Conservation (phyloP, 2,329 filamentous ascomycete species). For the Aspergillus proliferans region DNA sequence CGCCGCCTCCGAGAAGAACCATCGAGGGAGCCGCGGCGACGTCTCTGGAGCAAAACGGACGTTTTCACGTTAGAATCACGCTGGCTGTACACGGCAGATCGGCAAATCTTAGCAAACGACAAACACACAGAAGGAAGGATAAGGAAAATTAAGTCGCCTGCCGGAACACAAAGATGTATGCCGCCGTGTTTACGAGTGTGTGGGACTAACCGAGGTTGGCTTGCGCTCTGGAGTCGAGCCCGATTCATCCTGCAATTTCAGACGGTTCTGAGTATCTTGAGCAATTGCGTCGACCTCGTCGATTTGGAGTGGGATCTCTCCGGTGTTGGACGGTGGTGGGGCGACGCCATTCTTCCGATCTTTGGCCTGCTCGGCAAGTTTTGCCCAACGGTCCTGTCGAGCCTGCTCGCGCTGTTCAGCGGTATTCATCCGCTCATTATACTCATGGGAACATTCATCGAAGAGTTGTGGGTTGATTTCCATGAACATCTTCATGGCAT, state of each 20-base stretch:
- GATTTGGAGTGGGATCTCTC: conserved; percentile 40
- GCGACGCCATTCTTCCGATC: conserved; percentile 51
- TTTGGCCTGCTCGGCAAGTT: conserved; percentile 72
- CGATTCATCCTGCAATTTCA: conserved; percentile 77
- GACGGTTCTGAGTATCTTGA: conserved; percentile 76
- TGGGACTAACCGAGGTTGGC: conserved; percentile 41
- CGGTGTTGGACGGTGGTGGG: conserved; percentile 33
- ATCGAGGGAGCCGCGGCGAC: conserved; percentile 38
- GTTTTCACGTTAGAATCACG: conserved; percentile 43
- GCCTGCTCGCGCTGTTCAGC: conserved; percentile 76
- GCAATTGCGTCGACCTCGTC: conserved; percentile 75
- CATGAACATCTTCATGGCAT: conserved; percentile 99
- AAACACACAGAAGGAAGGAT: conserved; percentile 17
- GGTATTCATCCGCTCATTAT: conserved; percentile 91
- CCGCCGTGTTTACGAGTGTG: conserved; percentile 20
- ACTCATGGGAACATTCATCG: conserved; percentile 96
- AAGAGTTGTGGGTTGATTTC: conserved; percentile 98
- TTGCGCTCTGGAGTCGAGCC: conserved; percentile 47
- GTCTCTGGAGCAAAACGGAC: conserved; percentile 42
- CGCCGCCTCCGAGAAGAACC: conserved; percentile 36
- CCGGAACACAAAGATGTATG: conserved; percentile 12
- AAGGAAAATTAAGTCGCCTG: conserved; percentile 1
- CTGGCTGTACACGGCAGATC: conserved; percentile 33
- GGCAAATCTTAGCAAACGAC: conserved; percentile 37
- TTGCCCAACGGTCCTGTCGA: conserved; percentile 84